Evolutionary conservation across 345 rosid genomes (phyloP), one percentile per base, ranked within the genome.

Genomic region (Capsella bursapastoris): DNA sequence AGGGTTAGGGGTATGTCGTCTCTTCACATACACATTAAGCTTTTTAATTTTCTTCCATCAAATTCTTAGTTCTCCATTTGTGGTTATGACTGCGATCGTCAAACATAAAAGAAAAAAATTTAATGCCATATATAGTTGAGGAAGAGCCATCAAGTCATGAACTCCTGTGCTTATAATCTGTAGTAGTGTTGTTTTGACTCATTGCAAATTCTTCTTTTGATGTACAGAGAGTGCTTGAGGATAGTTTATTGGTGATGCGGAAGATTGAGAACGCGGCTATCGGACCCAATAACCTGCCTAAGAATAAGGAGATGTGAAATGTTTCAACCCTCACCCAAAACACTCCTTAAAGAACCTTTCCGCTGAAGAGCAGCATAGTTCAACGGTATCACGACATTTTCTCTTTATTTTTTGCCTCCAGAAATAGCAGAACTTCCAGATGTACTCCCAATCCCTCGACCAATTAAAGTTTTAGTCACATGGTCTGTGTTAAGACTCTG

Each of bases 181-280:
- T 51, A 9, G 7, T 32, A 67, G 7, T 40, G 10, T 18, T 34
- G 40, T 40, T 31, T 8, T 40, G 52, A 41, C 63, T 57, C 38
- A 64, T 77, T 57, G 48, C 18, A 78, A 43, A 6, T 59, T 51
- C 44, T 58, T 66, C 7, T 57, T 77, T 72, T 43, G 31, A 40
- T 70, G 70, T 57, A 65, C 68, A 95, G 98, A 88, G 94, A 77
- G 98, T 95, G 72, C 89, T 95, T 0, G 99, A 97, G 29, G 98
- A 95, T 49, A 92, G 97, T 47, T 90, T 92, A 44, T 73, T 90
- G 80, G 93, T 89, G 28, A 80, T 92, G 61, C 80, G 98, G 75
- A 95, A 92, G 84, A 89, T 95, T 8, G 97, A 95, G 89, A 92
- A 95, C 62, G 99, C 92, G 65, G 99, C 97, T 29, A 78, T 92